Percentiles rank a stretch among this genome's conserved stretches.
Evolutionary conservation across 179 eudicot genomes (phyloP).

Genomic region (Vitellaria paradoxa): DNA sequence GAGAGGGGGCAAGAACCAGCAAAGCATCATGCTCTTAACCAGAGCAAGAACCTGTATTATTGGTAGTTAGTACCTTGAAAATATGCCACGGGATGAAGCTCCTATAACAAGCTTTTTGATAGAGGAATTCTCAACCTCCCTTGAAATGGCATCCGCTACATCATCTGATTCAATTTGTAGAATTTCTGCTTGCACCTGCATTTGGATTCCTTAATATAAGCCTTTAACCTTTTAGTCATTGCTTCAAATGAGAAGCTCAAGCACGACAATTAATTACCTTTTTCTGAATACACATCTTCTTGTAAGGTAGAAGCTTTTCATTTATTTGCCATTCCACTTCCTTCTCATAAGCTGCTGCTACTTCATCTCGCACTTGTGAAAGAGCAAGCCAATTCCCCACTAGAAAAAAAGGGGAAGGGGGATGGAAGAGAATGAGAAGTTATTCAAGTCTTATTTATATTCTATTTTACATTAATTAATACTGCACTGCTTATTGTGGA

Average conservation of each 20-base stretch:
- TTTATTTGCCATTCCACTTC: conserved; percentile 77
- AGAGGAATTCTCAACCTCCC: conserved; percentile 32
- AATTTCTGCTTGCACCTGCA: conserved; percentile 68
- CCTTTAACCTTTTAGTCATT: conserved; percentile 8
- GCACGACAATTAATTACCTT: conserved; percentile 37
- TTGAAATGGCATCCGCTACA: conserved; percentile 45
- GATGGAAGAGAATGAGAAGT: not conserved
- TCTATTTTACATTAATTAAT: too few species aligned
- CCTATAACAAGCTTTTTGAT: conserved; percentile 77
- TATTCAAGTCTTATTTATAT: not conserved
- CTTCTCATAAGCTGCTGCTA: conserved; percentile 62
- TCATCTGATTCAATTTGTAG: conserved; percentile 79
- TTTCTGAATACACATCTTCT: conserved; percentile 39
- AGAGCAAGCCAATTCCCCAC: conserved; percentile 74
- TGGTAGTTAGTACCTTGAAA: conserved; percentile 58
- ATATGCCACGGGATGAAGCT: conserved; percentile 71
- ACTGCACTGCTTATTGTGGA: too few species aligned
- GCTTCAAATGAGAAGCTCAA: conserved; percentile 8
- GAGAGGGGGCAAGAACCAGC: not conserved
- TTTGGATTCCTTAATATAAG: conserved; percentile 7
- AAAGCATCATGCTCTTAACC: not conserved
- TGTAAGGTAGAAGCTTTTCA: conserved; percentile 66
- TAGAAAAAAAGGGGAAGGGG: conserved; percentile 20
- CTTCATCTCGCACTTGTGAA: conserved; percentile 65
- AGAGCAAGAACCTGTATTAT: not conserved